A percentile compares a stretch with the other conserved stretches of the same genome.
Conservation (phyloP, 148 eudicot species). For the Arbutus unedo region DNA sequence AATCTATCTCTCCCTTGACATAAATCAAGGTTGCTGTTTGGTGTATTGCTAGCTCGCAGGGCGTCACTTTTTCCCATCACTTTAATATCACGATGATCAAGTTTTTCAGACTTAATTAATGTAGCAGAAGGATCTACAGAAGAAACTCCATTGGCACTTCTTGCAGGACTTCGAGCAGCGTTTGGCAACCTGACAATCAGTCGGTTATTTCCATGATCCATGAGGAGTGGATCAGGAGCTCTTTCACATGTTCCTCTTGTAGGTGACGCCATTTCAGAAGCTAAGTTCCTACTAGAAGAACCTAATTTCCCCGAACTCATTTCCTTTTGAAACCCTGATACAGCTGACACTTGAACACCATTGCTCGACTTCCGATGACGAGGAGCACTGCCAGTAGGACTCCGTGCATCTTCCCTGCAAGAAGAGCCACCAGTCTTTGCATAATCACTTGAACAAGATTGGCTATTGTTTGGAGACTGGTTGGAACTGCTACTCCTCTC, state of each 20-base stretch:
- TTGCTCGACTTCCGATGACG: slow-evolving; percentile 38
- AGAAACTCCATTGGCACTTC: slow-evolving; percentile 36
- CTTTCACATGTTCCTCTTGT: slow-evolving; percentile 29
- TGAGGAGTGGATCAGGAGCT: slow-evolving; percentile 32
- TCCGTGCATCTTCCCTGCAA: slow-evolving; percentile 58
- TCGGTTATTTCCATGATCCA: slow-evolving; percentile 50
- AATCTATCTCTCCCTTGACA: slow-evolving; percentile 35
- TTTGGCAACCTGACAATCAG: slow-evolving; percentile 76
- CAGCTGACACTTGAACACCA: slow-evolving; percentile 32
- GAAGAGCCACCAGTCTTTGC: slow-evolving; percentile 41
- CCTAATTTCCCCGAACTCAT: slow-evolving; percentile 29
- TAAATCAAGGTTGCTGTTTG: slow-evolving; percentile 30
- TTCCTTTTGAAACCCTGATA: slow-evolving; percentile 44
- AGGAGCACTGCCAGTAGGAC: slow-evolving; percentile 38
- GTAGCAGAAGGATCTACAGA: slow-evolving; percentile 43
- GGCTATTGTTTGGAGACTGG: slow-evolving; percentile 70
- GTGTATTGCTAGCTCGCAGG: slow-evolving; percentile 13
- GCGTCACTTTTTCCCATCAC: slow-evolving; percentile 32
- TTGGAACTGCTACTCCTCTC: slow-evolving; percentile 74
- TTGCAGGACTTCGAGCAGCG: slow-evolving; percentile 61
- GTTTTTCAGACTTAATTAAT: slow-evolving; percentile 48
- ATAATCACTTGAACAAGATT: slow-evolving; percentile 57
- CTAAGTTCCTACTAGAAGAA: slow-evolving; percentile 29
- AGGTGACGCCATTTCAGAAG: slow-evolving; percentile 43
- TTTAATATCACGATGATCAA: slow-evolving; percentile 43